Evolutionary conservation across 179 eudicot genomes (phyloP).

Genomic region (Pouteria campechiana): DNA sequence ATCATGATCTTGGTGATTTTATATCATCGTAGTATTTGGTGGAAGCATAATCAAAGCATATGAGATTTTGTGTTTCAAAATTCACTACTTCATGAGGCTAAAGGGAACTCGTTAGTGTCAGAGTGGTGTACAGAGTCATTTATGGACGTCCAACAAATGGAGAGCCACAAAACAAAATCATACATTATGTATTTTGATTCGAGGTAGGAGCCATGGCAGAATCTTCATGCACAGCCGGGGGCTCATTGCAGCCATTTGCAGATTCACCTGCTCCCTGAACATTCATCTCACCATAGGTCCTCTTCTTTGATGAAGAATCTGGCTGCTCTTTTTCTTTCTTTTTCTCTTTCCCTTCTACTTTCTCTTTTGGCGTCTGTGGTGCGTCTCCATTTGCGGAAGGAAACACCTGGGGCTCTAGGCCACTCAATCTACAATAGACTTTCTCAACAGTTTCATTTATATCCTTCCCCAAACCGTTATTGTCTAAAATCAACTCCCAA

Average conservation of each 20-base stretch:
- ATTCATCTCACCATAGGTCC: slow-evolving; percentile 37
- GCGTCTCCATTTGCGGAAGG: slow-evolving; percentile 31
- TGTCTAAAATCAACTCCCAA: slow-evolving; percentile 85
- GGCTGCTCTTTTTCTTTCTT: slow-evolving; percentile 27
- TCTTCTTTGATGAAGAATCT: slow-evolving; percentile 46
- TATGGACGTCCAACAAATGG: no score
- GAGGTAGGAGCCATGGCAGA: no score
- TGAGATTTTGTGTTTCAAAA: no score
- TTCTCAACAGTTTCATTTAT: slow-evolving; percentile 81
- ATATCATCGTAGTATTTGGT: no score
- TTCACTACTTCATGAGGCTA: no score
- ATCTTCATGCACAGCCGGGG: slow-evolving; percentile 1
- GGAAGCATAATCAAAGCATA: no score
- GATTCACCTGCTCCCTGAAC: slow-evolving; percentile 29
- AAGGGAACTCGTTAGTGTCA: no score
- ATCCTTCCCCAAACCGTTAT: slow-evolving; percentile 68
- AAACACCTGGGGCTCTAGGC: slow-evolving; percentile 67
- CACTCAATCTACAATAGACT: slow-evolving; percentile 83
- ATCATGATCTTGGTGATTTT: no score
- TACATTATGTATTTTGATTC: no score
- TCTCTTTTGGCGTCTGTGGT: slow-evolving; percentile 22
- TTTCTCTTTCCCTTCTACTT: slow-evolving; percentile 13
- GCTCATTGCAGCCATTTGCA: slow-evolving; percentile 10
- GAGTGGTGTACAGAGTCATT: no score
- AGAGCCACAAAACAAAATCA: no score